phyloP scores from a whole-genome alignment of 352 stramenopile species.

The Pythium aquatile region DNA sequence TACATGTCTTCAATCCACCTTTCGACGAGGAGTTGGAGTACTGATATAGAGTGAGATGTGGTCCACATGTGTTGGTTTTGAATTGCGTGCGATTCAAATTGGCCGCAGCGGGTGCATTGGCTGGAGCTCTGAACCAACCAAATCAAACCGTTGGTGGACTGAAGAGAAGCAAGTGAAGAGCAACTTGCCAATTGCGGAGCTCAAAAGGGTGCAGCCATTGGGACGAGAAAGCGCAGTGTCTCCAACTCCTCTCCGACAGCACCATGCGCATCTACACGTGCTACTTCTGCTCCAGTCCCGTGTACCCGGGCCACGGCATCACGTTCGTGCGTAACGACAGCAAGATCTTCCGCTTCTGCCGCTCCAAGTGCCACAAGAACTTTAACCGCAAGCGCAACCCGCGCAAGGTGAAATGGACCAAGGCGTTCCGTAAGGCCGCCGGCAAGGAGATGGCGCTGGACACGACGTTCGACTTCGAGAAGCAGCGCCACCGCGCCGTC shows the following conservation, averaged over 20 bases:
- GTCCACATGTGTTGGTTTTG: constrained; percentile 6
- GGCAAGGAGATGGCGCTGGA: constrained; percentile 99
- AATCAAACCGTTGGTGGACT: constrained; percentile 27
- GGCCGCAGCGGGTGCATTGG: background rate
- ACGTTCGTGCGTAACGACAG: constrained; percentile 99
- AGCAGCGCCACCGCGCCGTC: constrained; percentile 97
- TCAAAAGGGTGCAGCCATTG: constrained; percentile 11
- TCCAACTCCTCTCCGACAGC: background rate
- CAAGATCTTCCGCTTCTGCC: constrained; percentile 99
- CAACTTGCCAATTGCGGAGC: constrained; percentile 7
- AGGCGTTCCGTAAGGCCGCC: constrained; percentile 96
- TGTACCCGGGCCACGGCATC: constrained; percentile 99
- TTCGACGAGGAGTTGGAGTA: background rate
- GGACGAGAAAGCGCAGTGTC: constrained; percentile 8
- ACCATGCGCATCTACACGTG: constrained; percentile 98
- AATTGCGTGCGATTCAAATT: constrained; percentile 28
- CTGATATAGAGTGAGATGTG: constrained; percentile 12
- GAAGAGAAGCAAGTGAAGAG: constrained; percentile 3
- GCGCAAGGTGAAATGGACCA: constrained; percentile 99
- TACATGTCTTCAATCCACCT: too few relatives aligned
- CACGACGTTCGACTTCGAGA: constrained; percentile 99
- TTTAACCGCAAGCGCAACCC: constrained; percentile 99
- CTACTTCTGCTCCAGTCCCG: constrained; percentile 99
- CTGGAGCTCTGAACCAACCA: constrained; percentile 31
- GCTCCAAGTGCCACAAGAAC: constrained; percentile 99